phyloP scores from a whole-genome alignment of 129 eudicot species.

The Glebionis coronaria region DNA sequence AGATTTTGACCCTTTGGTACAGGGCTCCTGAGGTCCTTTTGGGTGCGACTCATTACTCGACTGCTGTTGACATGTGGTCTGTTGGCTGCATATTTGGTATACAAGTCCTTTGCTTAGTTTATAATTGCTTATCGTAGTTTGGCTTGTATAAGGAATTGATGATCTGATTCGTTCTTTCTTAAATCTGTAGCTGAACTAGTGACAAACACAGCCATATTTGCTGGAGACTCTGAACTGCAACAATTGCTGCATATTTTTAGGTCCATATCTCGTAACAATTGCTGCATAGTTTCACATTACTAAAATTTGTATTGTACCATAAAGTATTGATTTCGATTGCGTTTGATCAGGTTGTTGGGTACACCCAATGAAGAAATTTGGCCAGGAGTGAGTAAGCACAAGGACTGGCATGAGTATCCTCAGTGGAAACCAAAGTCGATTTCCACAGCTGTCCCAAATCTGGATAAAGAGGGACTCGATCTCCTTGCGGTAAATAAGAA shows the following conservation, averaged over 20 bases:
- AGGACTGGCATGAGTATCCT: constrained; percentile 93
- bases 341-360: constrained; percentile 68
- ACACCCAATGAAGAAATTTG: constrained; percentile 88
- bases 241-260: constrained; percentile 96
- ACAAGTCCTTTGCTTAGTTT: background rate
- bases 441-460: constrained; percentile 54
- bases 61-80: constrained; percentile 96
- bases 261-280: constrained; percentile 26
- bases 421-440: constrained; percentile 75
- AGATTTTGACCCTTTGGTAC: constrained; percentile 96
- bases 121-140: background rate
- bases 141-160: background rate
- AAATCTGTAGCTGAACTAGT: constrained; percentile 62
- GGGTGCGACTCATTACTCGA: constrained; percentile 94
- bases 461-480: constrained; percentile 61
- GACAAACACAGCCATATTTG: constrained; percentile 67
- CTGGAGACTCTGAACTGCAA: constrained; percentile 95
- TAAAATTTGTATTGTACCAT: constrained; percentile 4
- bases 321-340: constrained; percentile 2
- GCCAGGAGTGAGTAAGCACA: constrained; percentile 84
- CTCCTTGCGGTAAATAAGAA: constrained; percentile 50
- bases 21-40: constrained; percentile 97
- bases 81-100: constrained; percentile 98
- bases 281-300: background rate
- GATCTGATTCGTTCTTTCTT: constrained; percentile 4